Evolutionary conservation across 805 yeast species (phyloP).

Genomic region (Saturnispora bothae): DNA sequence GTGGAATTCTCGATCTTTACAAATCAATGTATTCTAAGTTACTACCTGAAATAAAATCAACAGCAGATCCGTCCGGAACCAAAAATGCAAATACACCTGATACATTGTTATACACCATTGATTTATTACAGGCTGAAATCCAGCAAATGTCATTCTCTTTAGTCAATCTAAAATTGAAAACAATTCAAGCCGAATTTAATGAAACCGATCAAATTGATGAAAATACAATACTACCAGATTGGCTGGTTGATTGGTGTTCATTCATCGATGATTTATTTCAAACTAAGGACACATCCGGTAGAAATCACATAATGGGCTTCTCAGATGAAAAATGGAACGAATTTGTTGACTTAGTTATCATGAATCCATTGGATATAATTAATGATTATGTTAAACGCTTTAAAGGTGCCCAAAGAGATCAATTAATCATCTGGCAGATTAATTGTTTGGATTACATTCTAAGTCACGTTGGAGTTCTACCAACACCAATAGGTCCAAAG

Average conservation of each 20-base stretch:
- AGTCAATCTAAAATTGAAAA: conserved; percentile 30
- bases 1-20: conserved; percentile 58
- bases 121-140: conserved; percentile 26
- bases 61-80: neutral
- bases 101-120: conserved; percentile 19
- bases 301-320: conserved; percentile 26
- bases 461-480: conserved; percentile 32
- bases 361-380: conserved; percentile 35
- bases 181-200: conserved; percentile 19
- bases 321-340: conserved; percentile 25
- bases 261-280: conserved; percentile 52
- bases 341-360: conserved; percentile 34
- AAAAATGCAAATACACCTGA: neutral
- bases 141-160: conserved; percentile 31
- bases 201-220: conserved; percentile 24
- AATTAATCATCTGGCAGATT: conserved; percentile 34
- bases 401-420: conserved; percentile 19
- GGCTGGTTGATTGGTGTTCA: conserved; percentile 58
- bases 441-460: conserved; percentile 53
- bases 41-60: conserved; percentile 6
- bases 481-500: conserved; percentile 16
- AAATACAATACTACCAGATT: conserved; percentile 74
- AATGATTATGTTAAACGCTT: conserved; percentile 10
- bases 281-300: conserved; percentile 23
- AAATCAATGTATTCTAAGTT: conserved; percentile 52